Conservation (phyloP, 805 yeast genomes). For the Cyberlindnera meyerae region DNA sequence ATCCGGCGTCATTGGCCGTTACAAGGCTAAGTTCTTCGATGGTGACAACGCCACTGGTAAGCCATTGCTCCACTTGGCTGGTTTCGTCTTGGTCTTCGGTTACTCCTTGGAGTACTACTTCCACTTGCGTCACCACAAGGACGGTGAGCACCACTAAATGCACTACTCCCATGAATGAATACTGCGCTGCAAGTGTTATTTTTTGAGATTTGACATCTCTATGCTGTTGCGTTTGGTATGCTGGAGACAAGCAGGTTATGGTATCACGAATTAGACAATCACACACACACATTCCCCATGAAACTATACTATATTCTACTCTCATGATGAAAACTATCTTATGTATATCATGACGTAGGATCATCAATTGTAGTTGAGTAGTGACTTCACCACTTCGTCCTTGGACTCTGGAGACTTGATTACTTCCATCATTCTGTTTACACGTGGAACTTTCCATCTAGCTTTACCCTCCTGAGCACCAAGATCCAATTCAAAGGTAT, state of each 20-base stretch:
- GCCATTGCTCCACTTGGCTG: slow-evolving; percentile 75
- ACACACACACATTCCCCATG: too few relatives aligned
- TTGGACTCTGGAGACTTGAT: slow-evolving; percentile 7
- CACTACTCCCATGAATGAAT: background rate
- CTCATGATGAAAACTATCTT: too few relatives aligned
- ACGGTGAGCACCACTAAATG: slow-evolving; percentile 35
- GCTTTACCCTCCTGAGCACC: slow-evolving; percentile 50
- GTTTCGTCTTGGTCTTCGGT: slow-evolving; percentile 67
- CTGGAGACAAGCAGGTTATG: too few relatives aligned
- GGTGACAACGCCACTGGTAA: slow-evolving; percentile 80
- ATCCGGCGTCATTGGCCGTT: slow-evolving; percentile 64
- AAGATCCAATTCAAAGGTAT: slow-evolving; percentile 43
- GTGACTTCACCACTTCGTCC: slow-evolving; percentile 6
- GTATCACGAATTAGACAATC: too few relatives aligned
- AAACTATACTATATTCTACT: background rate
- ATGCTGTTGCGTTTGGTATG: too few relatives aligned
- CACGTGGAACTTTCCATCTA: slow-evolving; percentile 50
- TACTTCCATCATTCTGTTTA: slow-evolving; percentile 44
- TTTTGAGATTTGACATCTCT: background rate
- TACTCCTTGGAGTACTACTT: slow-evolving; percentile 91
- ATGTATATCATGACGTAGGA: too few relatives aligned
- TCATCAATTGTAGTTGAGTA: slow-evolving; percentile 6
- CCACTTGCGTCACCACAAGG: slow-evolving; percentile 67
- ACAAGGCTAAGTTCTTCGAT: slow-evolving; percentile 81
- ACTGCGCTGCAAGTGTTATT: background rate